Evolutionary conservation across 129 eudicot genomes (phyloP), one percentile per base, ranked within the genome.

Genomic region (Centaurea solstitialis): DNA sequence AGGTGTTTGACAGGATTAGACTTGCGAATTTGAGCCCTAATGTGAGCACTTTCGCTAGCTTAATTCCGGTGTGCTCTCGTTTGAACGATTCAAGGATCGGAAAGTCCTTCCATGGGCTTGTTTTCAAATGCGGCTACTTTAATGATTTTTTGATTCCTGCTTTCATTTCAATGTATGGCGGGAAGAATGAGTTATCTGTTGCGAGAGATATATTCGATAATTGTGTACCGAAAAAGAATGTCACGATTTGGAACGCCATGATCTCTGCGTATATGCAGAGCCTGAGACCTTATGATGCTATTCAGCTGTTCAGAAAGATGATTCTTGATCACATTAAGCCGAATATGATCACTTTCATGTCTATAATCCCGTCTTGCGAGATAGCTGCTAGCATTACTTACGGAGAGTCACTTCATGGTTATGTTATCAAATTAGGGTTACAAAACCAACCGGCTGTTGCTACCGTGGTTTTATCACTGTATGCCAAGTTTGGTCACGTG

Each of bases 21-120:
- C 43, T 39, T 57, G 22, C 9, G 68, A 86, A 84, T 83, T 37
- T 90, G 72, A 87, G 70, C 76, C 89, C 91, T 26, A 87, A 90
- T 74, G 86, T 81, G n/a, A 77, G 91, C 68, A 90, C 93, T 72
- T 87, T 90, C 26, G 89, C 91, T n/a, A 90, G 86, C 74, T 26
- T 87, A 12, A 67, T 90, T 65, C 91, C 93, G 0, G 82, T 87
- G 4, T 90, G 93, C 79, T 76, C 89, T 4, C 88, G 86, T 41
- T 28, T 43, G 73, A 85, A 78, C 9, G 57, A 40, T 78, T 10
- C 43, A 26, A 11, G 15, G 28, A 33, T 77, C 59, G 89, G 91
- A 65, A 61, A 26, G 38, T 80, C 80, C 17, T 79, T 87, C 9
- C 89, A 90, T 75, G 82, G 89, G 18, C 81, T 72, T 43, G 85